These are phyloP conservation scores for Starmerella geochares DNA, from an alignment of 805 yeast species.

Conservation along the genomic window DNA sequence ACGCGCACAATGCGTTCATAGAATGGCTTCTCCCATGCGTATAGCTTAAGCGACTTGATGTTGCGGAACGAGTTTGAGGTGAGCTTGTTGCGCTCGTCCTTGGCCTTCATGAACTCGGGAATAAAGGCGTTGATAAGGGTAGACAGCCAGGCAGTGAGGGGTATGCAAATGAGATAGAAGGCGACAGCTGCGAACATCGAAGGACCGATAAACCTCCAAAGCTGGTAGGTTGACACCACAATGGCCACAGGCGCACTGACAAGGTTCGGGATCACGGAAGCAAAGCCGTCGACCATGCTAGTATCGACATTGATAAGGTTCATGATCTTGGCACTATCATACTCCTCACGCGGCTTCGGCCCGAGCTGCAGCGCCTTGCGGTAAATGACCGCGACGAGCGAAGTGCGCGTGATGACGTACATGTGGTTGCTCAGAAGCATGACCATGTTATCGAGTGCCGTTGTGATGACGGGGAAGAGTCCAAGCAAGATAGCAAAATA, in stretches of 20 bases:
- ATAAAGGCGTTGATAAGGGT: constrained; percentile 50
- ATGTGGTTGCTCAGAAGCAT: constrained; percentile 14
- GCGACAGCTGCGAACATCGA: constrained; percentile 86
- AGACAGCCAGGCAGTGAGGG: constrained; percentile 60
- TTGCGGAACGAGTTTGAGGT: constrained; percentile 79
- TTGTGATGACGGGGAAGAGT: constrained; percentile 19
- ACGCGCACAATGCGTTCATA: constrained; percentile 52
- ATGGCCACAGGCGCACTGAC: constrained; percentile 92
- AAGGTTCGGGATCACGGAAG: constrained; percentile 59
- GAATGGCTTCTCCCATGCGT: constrained; percentile 92
- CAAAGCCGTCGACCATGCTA: constrained; percentile 70
- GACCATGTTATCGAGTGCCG: constrained; percentile 18
- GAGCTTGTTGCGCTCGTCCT: constrained; percentile 82
- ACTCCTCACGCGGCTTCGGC: constrained; percentile 49
- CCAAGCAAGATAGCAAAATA: constrained; percentile 24
- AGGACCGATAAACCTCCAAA: constrained; percentile 64
- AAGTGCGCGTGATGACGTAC: constrained; percentile 19
- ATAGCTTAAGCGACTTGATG: constrained; percentile 81
- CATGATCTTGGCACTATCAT: constrained; percentile 83
- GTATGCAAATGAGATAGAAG: constrained; percentile 64
- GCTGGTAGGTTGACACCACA: constrained; percentile 56
- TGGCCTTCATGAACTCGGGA: constrained; percentile 69
- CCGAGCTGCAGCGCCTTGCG: constrained; percentile 62
- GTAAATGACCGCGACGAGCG: constrained; percentile 55
- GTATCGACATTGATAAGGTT: constrained; percentile 89